phyloP scores from a whole-genome alignment of 208 protist species.

The Leishmania turanica region DNA sequence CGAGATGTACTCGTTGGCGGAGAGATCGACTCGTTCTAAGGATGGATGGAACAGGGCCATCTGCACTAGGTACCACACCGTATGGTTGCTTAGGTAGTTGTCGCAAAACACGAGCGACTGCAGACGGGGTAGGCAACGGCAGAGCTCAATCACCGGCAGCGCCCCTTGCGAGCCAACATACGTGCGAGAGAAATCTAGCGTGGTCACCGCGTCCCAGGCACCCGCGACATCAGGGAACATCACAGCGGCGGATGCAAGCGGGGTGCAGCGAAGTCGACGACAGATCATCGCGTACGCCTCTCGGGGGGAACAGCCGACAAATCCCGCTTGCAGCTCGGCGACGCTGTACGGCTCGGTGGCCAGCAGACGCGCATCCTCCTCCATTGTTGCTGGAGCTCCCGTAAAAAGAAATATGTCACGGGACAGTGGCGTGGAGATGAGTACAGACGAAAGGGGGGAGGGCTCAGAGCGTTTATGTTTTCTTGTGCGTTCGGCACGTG shows the following conservation, averaged over 20 bases:
- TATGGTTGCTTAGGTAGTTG: conserved; percentile 79
- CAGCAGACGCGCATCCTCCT: conserved; percentile 17
- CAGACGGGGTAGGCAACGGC: conserved; percentile 54
- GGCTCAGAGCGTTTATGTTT: background rate
- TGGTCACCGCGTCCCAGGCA: conserved; percentile 43
- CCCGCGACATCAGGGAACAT: conserved; percentile 52
- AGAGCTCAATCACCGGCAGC: conserved; percentile 55
- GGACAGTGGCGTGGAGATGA: background rate
- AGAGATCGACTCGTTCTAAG: conserved; percentile 63
- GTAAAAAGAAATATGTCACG: background rate
- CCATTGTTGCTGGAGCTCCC: conserved; percentile 1
- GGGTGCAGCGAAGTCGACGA: conserved; percentile 34
- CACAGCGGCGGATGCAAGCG: conserved; percentile 38
- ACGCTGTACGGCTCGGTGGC: conserved; percentile 44
- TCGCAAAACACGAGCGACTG: conserved; percentile 48
- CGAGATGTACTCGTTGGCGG: conserved; percentile 67
- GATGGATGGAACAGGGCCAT: conserved; percentile 62
- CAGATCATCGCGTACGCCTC: conserved; percentile 63
- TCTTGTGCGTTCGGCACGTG: background rate
- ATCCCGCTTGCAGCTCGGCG: conserved; percentile 43
- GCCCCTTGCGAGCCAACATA: conserved; percentile 74
- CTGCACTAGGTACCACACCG: conserved; percentile 56
- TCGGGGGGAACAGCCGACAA: conserved; percentile 42
- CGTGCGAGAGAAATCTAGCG: conserved; percentile 58
- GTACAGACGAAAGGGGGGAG: background rate